Percentiles rank a stretch among this genome's conserved stretches.
Conservation (phyloP, 1,284 basidiomycete genomes). For the Sanguinoderma infundibulare region DNA sequence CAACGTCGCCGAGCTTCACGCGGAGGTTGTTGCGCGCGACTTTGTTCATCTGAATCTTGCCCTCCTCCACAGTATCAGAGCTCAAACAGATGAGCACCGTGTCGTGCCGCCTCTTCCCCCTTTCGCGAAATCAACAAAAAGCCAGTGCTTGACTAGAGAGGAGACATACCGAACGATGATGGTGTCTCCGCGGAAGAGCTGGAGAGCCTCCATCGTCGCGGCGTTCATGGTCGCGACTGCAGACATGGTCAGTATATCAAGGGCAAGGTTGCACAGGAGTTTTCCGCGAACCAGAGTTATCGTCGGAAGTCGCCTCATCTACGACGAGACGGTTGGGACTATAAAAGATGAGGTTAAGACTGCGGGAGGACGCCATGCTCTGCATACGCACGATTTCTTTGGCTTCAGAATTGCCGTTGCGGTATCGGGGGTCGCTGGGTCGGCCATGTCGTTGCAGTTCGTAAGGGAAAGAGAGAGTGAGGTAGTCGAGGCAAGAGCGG, state of each 20-base stretch:
- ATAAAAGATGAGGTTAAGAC: slow-evolving; percentile 19
- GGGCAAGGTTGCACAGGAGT: background rate
- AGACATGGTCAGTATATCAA: slow-evolving; percentile 2
- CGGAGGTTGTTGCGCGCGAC: slow-evolving; percentile 98
- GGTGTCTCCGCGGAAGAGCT: slow-evolving; percentile 94
- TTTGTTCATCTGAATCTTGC: slow-evolving; percentile 98
- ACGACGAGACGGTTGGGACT: slow-evolving; percentile 96
- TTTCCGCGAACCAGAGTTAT: slow-evolving; percentile 79
- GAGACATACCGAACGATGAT: slow-evolving; percentile 81
- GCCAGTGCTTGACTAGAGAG: background rate
- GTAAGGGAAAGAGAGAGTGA: slow-evolving; percentile 28
- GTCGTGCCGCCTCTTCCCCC: slow-evolving; percentile 95
- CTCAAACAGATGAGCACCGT: slow-evolving; percentile 96
- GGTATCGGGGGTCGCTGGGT: slow-evolving; percentile 83
- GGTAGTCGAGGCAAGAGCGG: slow-evolving; percentile 20
- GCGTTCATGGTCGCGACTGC: slow-evolving; percentile 93
- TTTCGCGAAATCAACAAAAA: slow-evolving; percentile 32
- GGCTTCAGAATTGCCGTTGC: slow-evolving; percentile 94
- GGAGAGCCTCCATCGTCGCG: slow-evolving; percentile 94
- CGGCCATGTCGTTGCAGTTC: slow-evolving; percentile 32
- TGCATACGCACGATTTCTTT: slow-evolving; percentile 88
- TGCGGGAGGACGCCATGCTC: slow-evolving; percentile 13
- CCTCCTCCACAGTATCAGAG: slow-evolving; percentile 96
- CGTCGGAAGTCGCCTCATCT: slow-evolving; percentile 89
- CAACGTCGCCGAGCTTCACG: slow-evolving; percentile 96